Conservation (phyloP, 306 rosid species). For the Sindora glabra region DNA sequence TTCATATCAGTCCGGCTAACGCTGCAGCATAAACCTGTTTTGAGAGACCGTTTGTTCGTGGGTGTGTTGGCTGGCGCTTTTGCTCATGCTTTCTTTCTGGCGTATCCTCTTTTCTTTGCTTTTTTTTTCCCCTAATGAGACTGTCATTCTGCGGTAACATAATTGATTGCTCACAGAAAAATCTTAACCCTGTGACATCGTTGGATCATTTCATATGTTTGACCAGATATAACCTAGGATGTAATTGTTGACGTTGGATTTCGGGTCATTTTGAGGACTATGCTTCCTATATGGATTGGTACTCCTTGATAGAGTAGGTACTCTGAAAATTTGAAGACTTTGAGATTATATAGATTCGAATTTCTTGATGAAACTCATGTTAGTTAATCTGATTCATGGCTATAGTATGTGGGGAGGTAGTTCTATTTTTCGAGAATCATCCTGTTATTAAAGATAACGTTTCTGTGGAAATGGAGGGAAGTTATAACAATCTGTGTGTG, state of each 20-base stretch:
- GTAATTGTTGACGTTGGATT: not conserved
- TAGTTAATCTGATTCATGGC: not conserved
- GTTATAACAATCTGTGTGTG: too few relatives aligned
- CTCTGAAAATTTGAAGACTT: not conserved
- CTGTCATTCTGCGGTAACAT: too few relatives aligned
- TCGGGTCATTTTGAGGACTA: not conserved
- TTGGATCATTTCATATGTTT: not conserved
- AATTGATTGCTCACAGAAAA: too few relatives aligned
- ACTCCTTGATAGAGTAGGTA: not conserved
- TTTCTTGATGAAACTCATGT: not conserved
- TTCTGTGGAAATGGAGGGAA: not conserved
- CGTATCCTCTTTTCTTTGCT: conserved; percentile 99
- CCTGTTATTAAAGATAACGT: not conserved
- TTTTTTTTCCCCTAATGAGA: too few relatives aligned
- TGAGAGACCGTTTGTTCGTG: conserved; percentile 83
- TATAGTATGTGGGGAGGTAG: not conserved
- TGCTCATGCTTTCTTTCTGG: conserved; percentile 73
- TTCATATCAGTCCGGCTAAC: conserved; percentile 60
- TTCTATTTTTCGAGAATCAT: not conserved
- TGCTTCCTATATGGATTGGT: not conserved
- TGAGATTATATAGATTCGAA: too few relatives aligned
- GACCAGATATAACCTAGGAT: not conserved
- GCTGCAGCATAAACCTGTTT: conserved; percentile 67
- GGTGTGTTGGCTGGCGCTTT: conserved; percentile 80
- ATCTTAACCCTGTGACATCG: too few relatives aligned